A percentile compares a stretch with the other conserved stretches of the same genome.
Evolutionary conservation across 345 rosid species (phyloP).

Genomic region (Excoecaria agallocha): DNA sequence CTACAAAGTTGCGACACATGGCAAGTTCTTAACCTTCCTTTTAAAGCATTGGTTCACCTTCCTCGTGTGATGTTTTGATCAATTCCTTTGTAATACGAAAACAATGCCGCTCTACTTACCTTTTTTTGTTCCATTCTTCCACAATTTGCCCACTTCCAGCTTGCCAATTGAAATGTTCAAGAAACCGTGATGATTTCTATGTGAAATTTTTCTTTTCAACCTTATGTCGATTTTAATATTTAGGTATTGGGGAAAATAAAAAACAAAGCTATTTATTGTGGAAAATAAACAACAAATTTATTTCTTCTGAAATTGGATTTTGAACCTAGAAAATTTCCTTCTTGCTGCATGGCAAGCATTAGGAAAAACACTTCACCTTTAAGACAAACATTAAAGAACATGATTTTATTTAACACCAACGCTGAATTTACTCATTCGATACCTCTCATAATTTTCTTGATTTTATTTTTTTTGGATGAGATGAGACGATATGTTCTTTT

Average conservation of each 20-base stretch:
- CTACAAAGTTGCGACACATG: constrained; percentile 14
- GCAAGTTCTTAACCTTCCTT: constrained; percentile 23
- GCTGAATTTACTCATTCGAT: too few relatives aligned
- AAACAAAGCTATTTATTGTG: too few relatives aligned
- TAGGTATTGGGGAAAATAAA: neutral
- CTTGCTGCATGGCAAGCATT: too few relatives aligned
- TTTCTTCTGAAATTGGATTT: too few relatives aligned
- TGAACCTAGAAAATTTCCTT: too few relatives aligned
- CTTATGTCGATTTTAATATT: neutral
- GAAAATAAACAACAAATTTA: neutral
- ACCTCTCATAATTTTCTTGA: too few relatives aligned
- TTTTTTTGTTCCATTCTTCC: neutral
- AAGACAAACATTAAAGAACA: too few relatives aligned
- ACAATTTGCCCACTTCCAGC: neutral
- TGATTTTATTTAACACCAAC: too few relatives aligned
- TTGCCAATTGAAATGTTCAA: neutral
- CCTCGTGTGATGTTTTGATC: neutral
- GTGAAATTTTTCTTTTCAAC: too few relatives aligned
- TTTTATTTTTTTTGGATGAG: too few relatives aligned
- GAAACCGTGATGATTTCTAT: neutral
- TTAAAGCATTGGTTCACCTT: constrained; percentile 23
- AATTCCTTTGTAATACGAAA: neutral
- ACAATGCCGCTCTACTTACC: neutral
- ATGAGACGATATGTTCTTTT: too few relatives aligned
- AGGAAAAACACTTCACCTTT: too few relatives aligned